Conservation (phyloP, 805 yeast genomes). For the Komagataella pastoris region DNA sequence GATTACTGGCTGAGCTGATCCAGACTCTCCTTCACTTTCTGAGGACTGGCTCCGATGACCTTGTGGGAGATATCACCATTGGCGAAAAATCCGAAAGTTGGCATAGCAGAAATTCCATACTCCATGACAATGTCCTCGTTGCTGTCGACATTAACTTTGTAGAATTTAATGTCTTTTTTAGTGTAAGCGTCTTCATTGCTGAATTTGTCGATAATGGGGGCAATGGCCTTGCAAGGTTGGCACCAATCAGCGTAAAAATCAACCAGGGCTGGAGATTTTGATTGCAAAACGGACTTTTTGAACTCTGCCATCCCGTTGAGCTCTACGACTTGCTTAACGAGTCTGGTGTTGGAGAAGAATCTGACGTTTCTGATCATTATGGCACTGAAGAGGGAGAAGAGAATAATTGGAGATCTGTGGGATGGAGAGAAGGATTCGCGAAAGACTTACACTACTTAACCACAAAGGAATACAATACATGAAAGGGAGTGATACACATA, state of each 20-base stretch:
- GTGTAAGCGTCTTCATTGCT: constrained; percentile 21
- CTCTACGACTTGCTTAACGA: not conserved
- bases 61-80: constrained; percentile 43
- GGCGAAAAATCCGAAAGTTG: constrained; percentile 53
- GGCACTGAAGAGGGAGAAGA: not conserved
- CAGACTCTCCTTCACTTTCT: constrained; percentile 16
- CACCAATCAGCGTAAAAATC: constrained; percentile 71
- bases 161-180: constrained; percentile 39
- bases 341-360: not conserved
- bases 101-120: constrained; percentile 62
- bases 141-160: constrained; percentile 60
- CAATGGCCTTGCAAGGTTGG: constrained; percentile 66
- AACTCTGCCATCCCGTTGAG: not conserved
- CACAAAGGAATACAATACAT: not conserved
- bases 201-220: constrained; percentile 36
- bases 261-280: constrained; percentile 26
- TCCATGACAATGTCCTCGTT: constrained; percentile 45
- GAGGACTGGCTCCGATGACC: constrained; percentile 53
- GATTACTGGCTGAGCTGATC: not conserved
- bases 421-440: not conserved
- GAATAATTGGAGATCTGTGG: not conserved
- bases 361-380: not conserved
- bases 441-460: not conserved
- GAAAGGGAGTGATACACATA: not conserved
- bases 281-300: not conserved